Conservation (phyloP, 805 yeast species). For the Clavispora santaluciae region DNA sequence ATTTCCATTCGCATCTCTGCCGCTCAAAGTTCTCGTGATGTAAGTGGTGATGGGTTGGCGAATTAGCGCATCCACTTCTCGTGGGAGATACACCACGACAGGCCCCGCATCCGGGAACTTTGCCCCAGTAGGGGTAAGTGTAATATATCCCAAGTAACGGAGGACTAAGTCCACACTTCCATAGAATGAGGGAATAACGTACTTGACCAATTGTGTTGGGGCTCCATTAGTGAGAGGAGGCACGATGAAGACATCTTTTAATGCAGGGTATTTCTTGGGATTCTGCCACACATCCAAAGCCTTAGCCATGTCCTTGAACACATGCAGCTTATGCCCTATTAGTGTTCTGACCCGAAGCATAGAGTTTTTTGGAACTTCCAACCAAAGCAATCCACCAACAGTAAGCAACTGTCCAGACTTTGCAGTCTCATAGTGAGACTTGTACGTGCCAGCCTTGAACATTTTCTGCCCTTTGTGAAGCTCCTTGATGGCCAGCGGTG, state of each 20-base stretch:
- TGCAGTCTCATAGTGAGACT: conserved; percentile 31
- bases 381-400: conserved; percentile 58
- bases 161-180: conserved; percentile 65
- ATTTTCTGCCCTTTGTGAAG: conserved; percentile 26
- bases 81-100: conserved; percentile 46
- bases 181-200: conserved; percentile 63
- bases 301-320: conserved; percentile 27
- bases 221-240: conserved; percentile 1
- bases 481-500: conserved; percentile 20
- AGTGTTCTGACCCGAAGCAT: conserved; percentile 46
- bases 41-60: conserved; percentile 48
- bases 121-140: conserved; percentile 55
- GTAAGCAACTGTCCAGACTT: conserved; percentile 44
- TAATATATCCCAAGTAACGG: conserved; percentile 59
- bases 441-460: conserved; percentile 25
- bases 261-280: conserved; percentile 22
- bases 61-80: conserved; percentile 48
- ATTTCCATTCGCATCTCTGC: conserved; percentile 20
- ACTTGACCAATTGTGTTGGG: conserved; percentile 17
- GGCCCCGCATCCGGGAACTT: conserved; percentile 21
- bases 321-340: conserved; percentile 37
- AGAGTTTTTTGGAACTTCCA: conserved; percentile 49
- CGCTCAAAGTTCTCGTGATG: conserved; percentile 34
- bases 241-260: conserved; percentile 16
- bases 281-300: conserved; percentile 20